Evolutionary conservation across 2,329 filamentous ascomycete genomes (phyloP), one percentile per base, ranked within the genome.

Genomic region (Furcasterigmium sp.): DNA sequence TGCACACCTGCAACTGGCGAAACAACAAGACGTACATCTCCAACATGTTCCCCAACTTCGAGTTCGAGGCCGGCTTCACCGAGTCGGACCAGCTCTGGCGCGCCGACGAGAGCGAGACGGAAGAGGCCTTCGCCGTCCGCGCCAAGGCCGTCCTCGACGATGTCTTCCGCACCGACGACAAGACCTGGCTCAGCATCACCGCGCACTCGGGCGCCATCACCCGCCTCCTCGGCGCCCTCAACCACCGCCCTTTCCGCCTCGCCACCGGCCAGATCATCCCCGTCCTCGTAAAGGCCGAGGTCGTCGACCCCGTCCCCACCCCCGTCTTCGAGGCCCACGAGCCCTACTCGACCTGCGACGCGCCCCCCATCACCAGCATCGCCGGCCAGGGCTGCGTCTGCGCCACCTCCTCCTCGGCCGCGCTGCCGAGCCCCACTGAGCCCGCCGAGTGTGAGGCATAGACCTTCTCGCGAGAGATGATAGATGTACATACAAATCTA

Each of bases 221-320:
- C 10, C 68, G 63, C 42, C 60, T 80, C 19, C 66, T 82, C 3
- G 54, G 65, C 41, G 79, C 79, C 0, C 61, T 86, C 4, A 73
- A 74, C 40, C 84, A 87, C 53, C 72, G 74, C n/a, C 50, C 62
- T 3, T 87, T 87, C 56, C 59, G 65, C 3, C 65, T 87, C 11
- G 68, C 67, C n/a, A 88, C 84, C 0, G 84, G 84, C 8, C 75
- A 80, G 45, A 75, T 84, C 8, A 82, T 87, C 21, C 82, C 84
- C 0, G 80, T 84, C 3, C 68, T 87, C 2, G 75, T 87, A 26
- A 79, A 76, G 60, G 80, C 76, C 1, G 69, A 76, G 51, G 73
- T 66, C 35, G 45, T 66, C 1, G 38, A 46, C 5, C 48, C 55
- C n/a, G 48, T 56, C 8, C 53, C 50, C 45, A 59, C 54, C 3